A percentile compares a stretch with the other conserved stretches of the same genome.
Evolutionary conservation across 2,329 filamentous ascomycete species (phyloP).

Genomic region (Penicillium sp.): DNA sequence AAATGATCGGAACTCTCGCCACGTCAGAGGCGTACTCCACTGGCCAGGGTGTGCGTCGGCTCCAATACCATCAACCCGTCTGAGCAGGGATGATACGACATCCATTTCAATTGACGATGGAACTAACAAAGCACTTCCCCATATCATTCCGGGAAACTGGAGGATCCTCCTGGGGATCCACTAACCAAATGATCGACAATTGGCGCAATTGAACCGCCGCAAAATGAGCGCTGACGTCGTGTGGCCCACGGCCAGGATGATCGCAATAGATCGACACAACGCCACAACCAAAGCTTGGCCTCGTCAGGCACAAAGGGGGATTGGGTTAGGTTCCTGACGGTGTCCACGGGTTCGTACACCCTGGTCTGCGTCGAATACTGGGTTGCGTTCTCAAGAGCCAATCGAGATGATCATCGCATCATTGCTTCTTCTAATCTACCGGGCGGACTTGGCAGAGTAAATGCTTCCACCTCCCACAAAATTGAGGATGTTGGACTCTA

Average conservation of each 20-base stretch:
- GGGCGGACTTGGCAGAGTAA: no score
- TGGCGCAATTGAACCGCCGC: conserved; percentile 7
- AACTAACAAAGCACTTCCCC: neutral
- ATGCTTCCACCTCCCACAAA: no score
- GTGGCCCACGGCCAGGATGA: conserved; percentile 12
- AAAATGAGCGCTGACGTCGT: conserved; percentile 3
- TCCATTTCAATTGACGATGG: neutral
- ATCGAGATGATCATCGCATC: no score
- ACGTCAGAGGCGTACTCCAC: conserved; percentile 22
- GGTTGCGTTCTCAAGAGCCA: no score
- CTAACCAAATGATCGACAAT: conserved; percentile 13
- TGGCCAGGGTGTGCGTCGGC: conserved; percentile 6
- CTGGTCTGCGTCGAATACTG: no score
- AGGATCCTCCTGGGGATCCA: conserved; percentile 8
- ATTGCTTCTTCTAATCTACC: no score
- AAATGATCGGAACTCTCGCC: conserved; percentile 6
- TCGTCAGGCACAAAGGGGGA: conserved; percentile 2
- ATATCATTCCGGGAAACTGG: neutral
- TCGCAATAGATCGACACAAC: conserved; percentile 14
- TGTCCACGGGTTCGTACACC: no score
- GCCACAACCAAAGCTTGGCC: conserved; percentile 8
- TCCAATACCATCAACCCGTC: conserved; percentile 4
- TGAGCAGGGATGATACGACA: conserved; percentile 7
- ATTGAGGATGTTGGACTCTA: no score
- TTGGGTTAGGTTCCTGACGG: neutral